phyloP scores from a whole-genome alignment of 768 basidiomycete species.

The Cystobasidium ongulense region DNA sequence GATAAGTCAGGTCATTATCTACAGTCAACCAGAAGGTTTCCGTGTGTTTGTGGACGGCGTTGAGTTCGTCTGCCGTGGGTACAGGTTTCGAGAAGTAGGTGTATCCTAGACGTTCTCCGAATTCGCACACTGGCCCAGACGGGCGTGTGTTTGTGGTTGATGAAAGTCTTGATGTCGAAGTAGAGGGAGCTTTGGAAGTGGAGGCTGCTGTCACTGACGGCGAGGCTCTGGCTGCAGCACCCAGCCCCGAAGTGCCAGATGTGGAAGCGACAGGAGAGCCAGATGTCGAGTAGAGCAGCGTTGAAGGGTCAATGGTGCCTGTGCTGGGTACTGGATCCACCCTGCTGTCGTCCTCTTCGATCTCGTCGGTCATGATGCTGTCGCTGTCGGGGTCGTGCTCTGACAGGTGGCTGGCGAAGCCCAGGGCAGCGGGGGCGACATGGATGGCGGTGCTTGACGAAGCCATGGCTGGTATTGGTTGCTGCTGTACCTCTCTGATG shows the following conservation, averaged over 20 bases:
- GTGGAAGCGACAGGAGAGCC: slow-evolving; percentile 1
- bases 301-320: not conserved
- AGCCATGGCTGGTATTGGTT: not conserved
- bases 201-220: not conserved
- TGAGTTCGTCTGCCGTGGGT: slow-evolving; percentile 22
- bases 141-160: slow-evolving; percentile 2
- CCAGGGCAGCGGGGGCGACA: not conserved
- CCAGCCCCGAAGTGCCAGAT: not conserved
- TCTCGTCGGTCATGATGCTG: slow-evolving; percentile 24
- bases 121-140: slow-evolving; percentile 35
- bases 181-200: not conserved
- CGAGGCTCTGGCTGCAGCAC: not conserved
- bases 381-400: not conserved
- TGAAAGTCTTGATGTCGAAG: not conserved
- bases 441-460: not conserved
- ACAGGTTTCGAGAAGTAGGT: slow-evolving; percentile 33
- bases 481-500: not conserved
- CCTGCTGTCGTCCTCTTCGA: not conserved
- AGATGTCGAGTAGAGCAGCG: not conserved
- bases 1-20: slow-evolving; percentile 83
- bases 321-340: not conserved
- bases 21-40: slow-evolving; percentile 83
- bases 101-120: slow-evolving; percentile 37
- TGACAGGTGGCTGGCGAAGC: not conserved
- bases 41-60: not conserved